Evolutionary conservation across 1,284 basidiomycete species (phyloP).

Genomic region (Psilocybe mexicana): DNA sequence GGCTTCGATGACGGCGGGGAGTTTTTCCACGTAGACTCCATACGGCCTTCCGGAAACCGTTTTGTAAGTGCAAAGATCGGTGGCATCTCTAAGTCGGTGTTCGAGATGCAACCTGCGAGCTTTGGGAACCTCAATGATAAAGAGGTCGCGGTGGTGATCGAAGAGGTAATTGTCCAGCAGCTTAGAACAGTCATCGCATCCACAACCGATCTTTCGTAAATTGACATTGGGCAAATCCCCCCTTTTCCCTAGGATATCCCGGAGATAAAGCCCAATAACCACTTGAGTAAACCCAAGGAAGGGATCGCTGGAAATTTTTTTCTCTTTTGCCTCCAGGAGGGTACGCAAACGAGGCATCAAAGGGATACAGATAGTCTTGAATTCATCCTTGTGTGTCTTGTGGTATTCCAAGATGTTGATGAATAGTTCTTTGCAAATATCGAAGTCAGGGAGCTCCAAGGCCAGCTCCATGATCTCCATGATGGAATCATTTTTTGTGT

Average conservation of each 20-base stretch:
- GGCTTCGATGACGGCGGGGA: slow-evolving; percentile 11
- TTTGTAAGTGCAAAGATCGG: slow-evolving; percentile 25
- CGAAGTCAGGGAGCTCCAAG: slow-evolving; percentile 6
- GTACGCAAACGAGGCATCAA: slow-evolving; percentile 22
- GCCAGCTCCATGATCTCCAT: slow-evolving; percentile 16
- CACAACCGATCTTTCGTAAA: slow-evolving; percentile 28
- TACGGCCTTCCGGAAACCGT: slow-evolving; percentile 26
- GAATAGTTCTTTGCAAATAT: slow-evolving; percentile 24
- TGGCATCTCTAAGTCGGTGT: slow-evolving; percentile 13
- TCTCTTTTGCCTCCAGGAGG: slow-evolving; percentile 14
- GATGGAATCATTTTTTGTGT: slow-evolving; percentile 18
- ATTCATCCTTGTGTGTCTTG: slow-evolving; percentile 15
- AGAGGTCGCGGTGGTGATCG: slow-evolving; percentile 4
- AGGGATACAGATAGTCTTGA: slow-evolving; percentile 23
- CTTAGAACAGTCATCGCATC: slow-evolving; percentile 27
- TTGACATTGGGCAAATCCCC: not conserved
- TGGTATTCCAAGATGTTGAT: slow-evolving; percentile 15
- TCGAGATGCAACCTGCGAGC: slow-evolving; percentile 26
- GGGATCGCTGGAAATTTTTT: slow-evolving; percentile 19
- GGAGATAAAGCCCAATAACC: slow-evolving; percentile 26
- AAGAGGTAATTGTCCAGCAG: slow-evolving; percentile 26
- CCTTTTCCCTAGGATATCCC: slow-evolving; percentile 24
- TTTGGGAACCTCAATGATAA: slow-evolving; percentile 20
- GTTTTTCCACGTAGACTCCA: slow-evolving; percentile 27
- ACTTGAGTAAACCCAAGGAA: slow-evolving; percentile 24